Base-by-base conservation (phyloP, 805 yeast species). In the Tetrapisispora iriomotensis region DNA sequence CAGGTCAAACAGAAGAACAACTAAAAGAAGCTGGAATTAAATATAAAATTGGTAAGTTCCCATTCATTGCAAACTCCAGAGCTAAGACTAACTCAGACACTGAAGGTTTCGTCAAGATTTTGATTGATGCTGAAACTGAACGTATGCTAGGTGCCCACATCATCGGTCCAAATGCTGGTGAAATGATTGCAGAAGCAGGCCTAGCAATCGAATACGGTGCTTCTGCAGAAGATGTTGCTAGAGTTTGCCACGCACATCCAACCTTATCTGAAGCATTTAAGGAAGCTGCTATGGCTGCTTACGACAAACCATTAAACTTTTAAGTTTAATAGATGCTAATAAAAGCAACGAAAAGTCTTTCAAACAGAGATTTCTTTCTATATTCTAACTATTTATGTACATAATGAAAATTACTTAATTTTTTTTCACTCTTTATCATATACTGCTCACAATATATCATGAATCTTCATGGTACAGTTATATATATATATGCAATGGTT, bases 241-340 rank as follows among this genome's bases (percentile, higher is more conserved):
- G 98, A 71, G 84, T 86, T 30, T 90, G 96, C 66, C 98, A 92
- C 60, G 97, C 98, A 43, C 99, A 92, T 69, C 99, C 99, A 64
- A 92, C 99, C 27, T 72, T 92, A 52, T 74, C 95, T 21, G 99
- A 92, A 74, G 97, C 97, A 17, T 83, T 90, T 75, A 90, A 90
- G 72, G 98, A 92, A 72, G 97, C 96, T 53, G 94, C 94, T 53
- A 71, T 86, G 72, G 82, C 94, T 46, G 82, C 95, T 38, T 87
- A 78, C 62, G 90, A 74, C 61, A 86, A 88, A 72, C 85, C 97
- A 60, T 75, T 90, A 66, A 88, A 90, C 77, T 81, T 47, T 17
- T 49, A 41, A 39, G 1, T 22, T 23, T 18, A 6, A 7, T 6
- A 29, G 8, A 6, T 29, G n/a, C n/a, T n/a, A n/a, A n/a, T n/a